A percentile compares a stretch with the other conserved stretches of the same genome.
Conservation (phyloP, 345 rosid genomes). For the Pseudoturritis turrita region DNA sequence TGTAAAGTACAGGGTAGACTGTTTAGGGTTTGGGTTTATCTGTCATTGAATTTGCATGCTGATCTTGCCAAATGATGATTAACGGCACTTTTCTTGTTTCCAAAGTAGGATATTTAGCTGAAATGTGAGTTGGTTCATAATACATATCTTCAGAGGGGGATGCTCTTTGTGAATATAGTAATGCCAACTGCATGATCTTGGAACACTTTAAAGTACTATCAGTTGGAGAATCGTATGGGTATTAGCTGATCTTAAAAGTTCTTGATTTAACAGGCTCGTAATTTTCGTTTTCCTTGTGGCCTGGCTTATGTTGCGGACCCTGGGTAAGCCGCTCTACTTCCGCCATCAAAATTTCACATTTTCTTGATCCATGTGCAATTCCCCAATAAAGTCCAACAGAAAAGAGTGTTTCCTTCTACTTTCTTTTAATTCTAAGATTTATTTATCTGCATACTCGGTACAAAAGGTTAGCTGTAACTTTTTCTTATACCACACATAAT, state of each 20-base stretch:
- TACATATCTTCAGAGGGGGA: neutral
- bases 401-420: neutral
- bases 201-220: neutral
- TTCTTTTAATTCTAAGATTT: neutral
- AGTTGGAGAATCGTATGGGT: constrained; percentile 1
- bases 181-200: neutral
- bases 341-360: constrained; percentile 8
- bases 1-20: neutral
- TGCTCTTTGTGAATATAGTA: neutral
- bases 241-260: constrained; percentile 15
- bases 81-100: neutral
- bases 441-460: neutral
- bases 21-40: neutral
- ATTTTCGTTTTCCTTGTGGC: constrained; percentile 84
- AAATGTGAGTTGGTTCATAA: neutral
- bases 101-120: constrained; percentile 14
- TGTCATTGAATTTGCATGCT: neutral
- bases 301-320: constrained; percentile 87
- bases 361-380: neutral
- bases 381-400: neutral
- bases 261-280: constrained; percentile 71
- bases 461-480: neutral
- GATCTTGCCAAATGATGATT: neutral
- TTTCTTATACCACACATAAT: neutral
- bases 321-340: constrained; percentile 56